Conservation (phyloP, 768 basidiomycete species). For the Royoungia palumana region DNA sequence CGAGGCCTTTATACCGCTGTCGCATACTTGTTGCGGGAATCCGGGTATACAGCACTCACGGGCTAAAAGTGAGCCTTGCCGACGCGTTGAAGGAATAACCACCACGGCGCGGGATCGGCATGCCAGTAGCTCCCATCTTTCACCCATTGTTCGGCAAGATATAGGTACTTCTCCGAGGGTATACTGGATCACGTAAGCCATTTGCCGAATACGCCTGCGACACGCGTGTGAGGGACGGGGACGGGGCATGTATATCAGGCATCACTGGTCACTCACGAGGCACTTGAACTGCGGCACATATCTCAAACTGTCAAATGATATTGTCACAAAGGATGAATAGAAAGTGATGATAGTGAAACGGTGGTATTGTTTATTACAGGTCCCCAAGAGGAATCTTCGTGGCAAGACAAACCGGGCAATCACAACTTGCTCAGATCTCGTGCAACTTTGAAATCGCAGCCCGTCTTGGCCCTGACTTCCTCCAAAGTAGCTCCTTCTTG, state of each 20-base stretch:
- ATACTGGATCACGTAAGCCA: neutral
- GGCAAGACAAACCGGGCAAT: conserved; percentile 11
- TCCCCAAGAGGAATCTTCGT: neutral
- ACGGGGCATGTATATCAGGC: neutral
- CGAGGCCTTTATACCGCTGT: conserved; percentile 12
- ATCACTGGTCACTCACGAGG: neutral
- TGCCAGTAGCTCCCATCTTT: conserved; percentile 2
- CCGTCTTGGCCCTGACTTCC: conserved; percentile 84
- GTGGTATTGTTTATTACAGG: conserved; percentile 11
- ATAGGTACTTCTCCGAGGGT: neutral
- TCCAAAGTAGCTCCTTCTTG: conserved; percentile 83
- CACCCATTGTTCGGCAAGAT: conserved; percentile 6
- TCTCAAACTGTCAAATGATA: neutral
- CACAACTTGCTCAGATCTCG: conserved; percentile 49
- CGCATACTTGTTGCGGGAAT: neutral
- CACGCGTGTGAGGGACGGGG: conserved; percentile 4
- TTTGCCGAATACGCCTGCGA: neutral
- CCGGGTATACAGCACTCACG: neutral
- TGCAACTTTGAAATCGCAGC: conserved; percentile 70
- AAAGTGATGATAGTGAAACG: neutral
- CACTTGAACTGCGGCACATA: neutral
- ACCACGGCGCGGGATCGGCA: neutral
- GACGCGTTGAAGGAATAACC: conserved; percentile 2
- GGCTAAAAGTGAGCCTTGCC: neutral
- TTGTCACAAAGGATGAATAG: neutral